Base-by-base conservation (phyloP, 192 early-diverging fungal genomes). In the Backusella liffmaniae region DNA sequence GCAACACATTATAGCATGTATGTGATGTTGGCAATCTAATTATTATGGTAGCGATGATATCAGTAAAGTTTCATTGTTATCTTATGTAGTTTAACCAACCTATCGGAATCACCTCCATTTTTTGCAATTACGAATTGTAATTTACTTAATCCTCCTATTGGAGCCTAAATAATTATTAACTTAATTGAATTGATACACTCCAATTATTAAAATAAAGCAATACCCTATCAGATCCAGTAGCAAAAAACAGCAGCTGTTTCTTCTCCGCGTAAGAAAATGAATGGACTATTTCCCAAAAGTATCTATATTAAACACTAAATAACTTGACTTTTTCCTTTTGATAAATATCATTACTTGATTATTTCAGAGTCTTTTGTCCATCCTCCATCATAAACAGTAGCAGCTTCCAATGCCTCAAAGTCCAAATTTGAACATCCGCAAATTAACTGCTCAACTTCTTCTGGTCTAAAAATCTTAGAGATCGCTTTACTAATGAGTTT, bases 1-100 rank as follows among this genome's bases (percentile, higher is more conserved):
- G 88, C 51, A 98, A 83, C 10, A 94, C 93, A 81, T 97, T 97
- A 77, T 94, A 97, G 82, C 96, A 98, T 0, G 96, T 98, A 75
- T 97, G 96, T 6, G 96, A 93, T 3, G 95, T 95, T 12, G 96
- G 96, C 59, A 98, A 79, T 30, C 96, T 91, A 81, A 37, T 76
- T 37, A 73, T 23, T 29, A 49, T 21, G 16, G 36, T 70, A 36
- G 37, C n/a, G 18, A 49, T 49, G n/a, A 49, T 6, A n/a, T 49
- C n/a, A 49, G 18, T 4, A 18, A 49, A 18, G 4, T n/a, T 18
- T 16, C 46, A 49, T 49, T 16, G 5, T 16, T 13, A 44, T 49
- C 15, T 49, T 49, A n/a, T 49, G n/a, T 7, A 32, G 0, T n/a
- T 49, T 41, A 29, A 37, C 51, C 49, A 73, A 80, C 82, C 82